These are phyloP conservation scores for Cyberlindnera bimundalis DNA, from an alignment of 805 yeast genomes.

Conservation along the genomic window DNA sequence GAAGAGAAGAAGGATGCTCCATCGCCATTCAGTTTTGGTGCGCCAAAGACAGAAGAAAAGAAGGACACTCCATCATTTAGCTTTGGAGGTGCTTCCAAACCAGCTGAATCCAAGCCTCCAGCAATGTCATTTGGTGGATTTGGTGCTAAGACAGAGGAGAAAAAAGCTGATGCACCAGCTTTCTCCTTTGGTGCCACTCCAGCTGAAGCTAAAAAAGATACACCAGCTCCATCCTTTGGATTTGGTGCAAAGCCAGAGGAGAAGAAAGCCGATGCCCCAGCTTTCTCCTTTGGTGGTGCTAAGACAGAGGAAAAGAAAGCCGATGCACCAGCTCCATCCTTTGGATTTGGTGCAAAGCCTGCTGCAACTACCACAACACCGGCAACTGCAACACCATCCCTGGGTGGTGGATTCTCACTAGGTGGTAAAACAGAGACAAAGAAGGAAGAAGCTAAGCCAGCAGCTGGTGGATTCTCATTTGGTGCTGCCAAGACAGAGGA, in stretches of 20 bases:
- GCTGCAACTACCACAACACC: conserved; percentile 10
- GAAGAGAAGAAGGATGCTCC: conserved; percentile 4
- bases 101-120: conserved; percentile 7
- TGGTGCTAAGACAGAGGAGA: conserved; percentile 8
- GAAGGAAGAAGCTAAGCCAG: conserved; percentile 12
- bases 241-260: conserved; percentile 6
- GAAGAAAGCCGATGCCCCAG: conserved; percentile 15
- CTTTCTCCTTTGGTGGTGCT: conserved; percentile 11
- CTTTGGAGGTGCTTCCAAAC: conserved; percentile 5
- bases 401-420: conserved; percentile 13
- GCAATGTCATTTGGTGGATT: conserved; percentile 13
- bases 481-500: conserved; percentile 17
- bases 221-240: too few species aligned
- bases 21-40: conserved; percentile 22
- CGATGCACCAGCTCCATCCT: conserved; percentile 4
- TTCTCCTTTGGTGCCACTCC: conserved; percentile 12
- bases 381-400: conserved; percentile 8
- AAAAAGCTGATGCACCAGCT: conserved; percentile 3
- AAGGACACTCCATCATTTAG: conserved; percentile 4
- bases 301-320: conserved; percentile 5
- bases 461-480: conserved; percentile 18
- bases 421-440: conserved; percentile 13
- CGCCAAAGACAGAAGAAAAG: conserved; percentile 7
- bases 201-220: background rate
- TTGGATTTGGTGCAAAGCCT: conserved; percentile 21